Conservation (phyloP, 345 rosid species). For the Kernera saxatilis region DNA sequence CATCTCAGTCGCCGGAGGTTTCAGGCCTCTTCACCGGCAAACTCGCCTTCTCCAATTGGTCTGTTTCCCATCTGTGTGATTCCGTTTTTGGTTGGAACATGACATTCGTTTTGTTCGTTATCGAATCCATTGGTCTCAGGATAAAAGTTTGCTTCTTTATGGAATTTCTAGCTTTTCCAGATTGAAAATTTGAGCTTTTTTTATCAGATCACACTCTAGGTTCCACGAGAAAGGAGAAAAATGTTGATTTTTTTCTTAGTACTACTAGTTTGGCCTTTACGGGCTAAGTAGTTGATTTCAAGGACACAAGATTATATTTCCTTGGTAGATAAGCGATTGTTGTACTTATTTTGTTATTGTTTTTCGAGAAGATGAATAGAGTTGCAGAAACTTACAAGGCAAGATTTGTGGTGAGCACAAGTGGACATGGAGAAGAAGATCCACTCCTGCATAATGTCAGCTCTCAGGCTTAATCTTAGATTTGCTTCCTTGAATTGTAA, state of each 20-base stretch:
- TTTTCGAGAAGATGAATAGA: constrained; percentile 51
- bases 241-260: background rate
- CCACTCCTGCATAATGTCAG: constrained; percentile 61
- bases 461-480: background rate
- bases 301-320: background rate
- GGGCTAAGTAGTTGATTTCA: background rate
- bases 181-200: background rate
- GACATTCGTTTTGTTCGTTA: background rate
- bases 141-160: background rate
- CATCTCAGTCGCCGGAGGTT: constrained; percentile 62
- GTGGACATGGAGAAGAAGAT: constrained; percentile 60
- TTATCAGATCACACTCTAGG: background rate
- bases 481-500: background rate
- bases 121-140: background rate
- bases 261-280: background rate
- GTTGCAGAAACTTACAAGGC: constrained; percentile 46
- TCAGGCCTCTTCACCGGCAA: constrained; percentile 40
- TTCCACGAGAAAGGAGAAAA: background rate
- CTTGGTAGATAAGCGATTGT: background rate
- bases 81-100: background rate
- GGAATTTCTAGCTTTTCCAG: background rate
- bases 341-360: background rate
- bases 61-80: constrained; percentile 1
- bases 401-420: constrained; percentile 55
- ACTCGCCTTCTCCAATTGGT: constrained; percentile 66